Conservation (phyloP, 1,284 basidiomycete genomes). For the Binderoboletus segoi region DNA sequence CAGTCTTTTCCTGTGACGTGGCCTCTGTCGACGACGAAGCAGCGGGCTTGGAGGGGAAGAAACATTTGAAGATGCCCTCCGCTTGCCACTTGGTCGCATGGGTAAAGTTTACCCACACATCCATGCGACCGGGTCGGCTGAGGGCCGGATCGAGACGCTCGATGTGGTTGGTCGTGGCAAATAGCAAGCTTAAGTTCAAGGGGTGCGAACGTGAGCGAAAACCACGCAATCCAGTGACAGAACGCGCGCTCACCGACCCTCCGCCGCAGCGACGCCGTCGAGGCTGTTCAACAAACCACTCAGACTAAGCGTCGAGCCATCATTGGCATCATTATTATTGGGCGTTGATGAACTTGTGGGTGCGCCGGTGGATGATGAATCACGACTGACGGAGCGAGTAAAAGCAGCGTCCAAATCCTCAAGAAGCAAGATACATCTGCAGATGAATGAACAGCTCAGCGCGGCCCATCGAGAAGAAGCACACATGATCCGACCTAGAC, state of each 20-base stretch:
- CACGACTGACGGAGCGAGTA: slow-evolving; percentile 80
- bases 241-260: slow-evolving; percentile 65
- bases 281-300: slow-evolving; percentile 82
- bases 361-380: slow-evolving; percentile 71
- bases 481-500: slow-evolving; percentile 55
- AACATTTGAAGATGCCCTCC: slow-evolving; percentile 88
- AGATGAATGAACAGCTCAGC: slow-evolving; percentile 14
- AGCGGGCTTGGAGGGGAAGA: slow-evolving; percentile 71
- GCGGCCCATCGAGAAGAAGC: not conserved
- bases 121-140: slow-evolving; percentile 81
- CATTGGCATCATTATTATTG: slow-evolving; percentile 51
- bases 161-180: slow-evolving; percentile 85
- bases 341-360: slow-evolving; percentile 49
- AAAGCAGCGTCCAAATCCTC: slow-evolving; percentile 88
- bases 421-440: slow-evolving; percentile 81
- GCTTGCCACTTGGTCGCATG: slow-evolving; percentile 87
- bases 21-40: slow-evolving; percentile 20
- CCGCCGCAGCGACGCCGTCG: slow-evolving; percentile 84
- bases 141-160: slow-evolving; percentile 83
- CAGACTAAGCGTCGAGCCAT: slow-evolving; percentile 79
- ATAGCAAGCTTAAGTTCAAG: slow-evolving; percentile 57
- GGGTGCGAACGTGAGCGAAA: slow-evolving; percentile 19
- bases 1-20: slow-evolving; percentile 37
- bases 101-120: slow-evolving; percentile 87
- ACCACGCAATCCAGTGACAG: slow-evolving; percentile 4